phyloP scores from a whole-genome alignment of 2,329 filamentous ascomycete species.

The Penicillium italicum region DNA sequence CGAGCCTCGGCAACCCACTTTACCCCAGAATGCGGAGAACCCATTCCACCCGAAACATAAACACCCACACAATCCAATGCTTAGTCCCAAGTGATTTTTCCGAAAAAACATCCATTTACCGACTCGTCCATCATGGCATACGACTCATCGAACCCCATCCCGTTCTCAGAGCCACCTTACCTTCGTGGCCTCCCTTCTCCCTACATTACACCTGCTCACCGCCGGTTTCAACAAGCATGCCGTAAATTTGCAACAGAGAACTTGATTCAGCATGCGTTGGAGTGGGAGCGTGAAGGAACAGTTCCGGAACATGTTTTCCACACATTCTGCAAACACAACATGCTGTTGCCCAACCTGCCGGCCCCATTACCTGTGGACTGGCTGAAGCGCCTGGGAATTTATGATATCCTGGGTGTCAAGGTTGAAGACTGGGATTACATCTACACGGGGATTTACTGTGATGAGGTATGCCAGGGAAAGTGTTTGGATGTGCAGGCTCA shows the following conservation, averaged over 20 bases:
- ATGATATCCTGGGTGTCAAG: constrained; percentile 62
- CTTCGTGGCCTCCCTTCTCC: constrained; percentile 66
- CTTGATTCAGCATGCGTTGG: constrained; percentile 58
- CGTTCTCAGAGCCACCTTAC: constrained; percentile 72
- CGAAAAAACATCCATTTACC: background rate
- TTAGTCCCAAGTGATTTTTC: background rate
- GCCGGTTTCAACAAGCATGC: constrained; percentile 64
- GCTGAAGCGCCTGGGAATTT: constrained; percentile 63
- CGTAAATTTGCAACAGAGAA: constrained; percentile 64
- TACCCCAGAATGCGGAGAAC: constrained; percentile 16
- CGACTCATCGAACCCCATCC: constrained; percentile 46
- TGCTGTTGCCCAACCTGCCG: constrained; percentile 67
- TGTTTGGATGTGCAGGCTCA: no score
- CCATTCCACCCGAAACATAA: background rate
- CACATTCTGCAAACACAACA: constrained; percentile 62
- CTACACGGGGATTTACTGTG: constrained; percentile 65
- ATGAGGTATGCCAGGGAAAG: constrained; percentile 57
- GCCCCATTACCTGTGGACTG: constrained; percentile 66
- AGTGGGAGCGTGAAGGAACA: constrained; percentile 66
- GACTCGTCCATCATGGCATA: constrained; percentile 23
- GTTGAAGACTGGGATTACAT: constrained; percentile 73
- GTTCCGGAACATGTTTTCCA: constrained; percentile 63
- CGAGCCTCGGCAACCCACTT: constrained; percentile 11
- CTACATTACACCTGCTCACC: constrained; percentile 65
- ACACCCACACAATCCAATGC: background rate